A percentile compares a stretch with the other conserved stretches of the same genome.
phyloP scores from a whole-genome alignment of 1,139 yeast genomes.

The Taphrina communis region DNA sequence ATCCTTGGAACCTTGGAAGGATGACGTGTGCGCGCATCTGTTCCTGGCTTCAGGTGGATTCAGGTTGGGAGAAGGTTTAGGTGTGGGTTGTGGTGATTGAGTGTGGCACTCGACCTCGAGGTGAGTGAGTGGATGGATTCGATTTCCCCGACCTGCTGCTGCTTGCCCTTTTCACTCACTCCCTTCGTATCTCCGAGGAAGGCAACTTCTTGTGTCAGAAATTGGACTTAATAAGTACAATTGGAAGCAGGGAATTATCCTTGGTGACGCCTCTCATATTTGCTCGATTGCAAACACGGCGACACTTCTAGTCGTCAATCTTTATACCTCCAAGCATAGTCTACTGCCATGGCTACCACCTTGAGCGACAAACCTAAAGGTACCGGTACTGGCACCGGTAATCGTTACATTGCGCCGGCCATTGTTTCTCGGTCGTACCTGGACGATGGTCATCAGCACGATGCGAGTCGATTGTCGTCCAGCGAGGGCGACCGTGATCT shows the following conservation, averaged over 20 bases:
- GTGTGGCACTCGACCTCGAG: too few relatives aligned
- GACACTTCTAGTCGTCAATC: background rate
- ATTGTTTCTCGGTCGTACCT: background rate
- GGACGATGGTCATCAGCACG: background rate
- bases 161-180: too few relatives aligned
- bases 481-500: conserved; percentile 13
- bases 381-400: conserved; percentile 20
- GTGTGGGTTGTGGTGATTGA: too few relatives aligned
- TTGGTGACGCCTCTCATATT: too few relatives aligned
- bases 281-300: background rate
- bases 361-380: conserved; percentile 23
- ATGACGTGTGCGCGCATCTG: too few relatives aligned
- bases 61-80: too few relatives aligned
- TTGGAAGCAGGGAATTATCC: background rate
- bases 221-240: background rate
- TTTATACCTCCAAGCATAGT: background rate
- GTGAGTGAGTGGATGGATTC: too few relatives aligned
- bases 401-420: conserved; percentile 12
- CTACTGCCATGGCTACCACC: conserved; percentile 25
- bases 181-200: too few relatives aligned
- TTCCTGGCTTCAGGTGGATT: background rate
- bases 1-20: too few relatives aligned
- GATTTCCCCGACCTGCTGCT: too few relatives aligned
- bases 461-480: background rate
- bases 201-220: too few relatives aligned